Conservation (phyloP, 163 green algal species). For the Coccomyxa subellipsoidea region DNA sequence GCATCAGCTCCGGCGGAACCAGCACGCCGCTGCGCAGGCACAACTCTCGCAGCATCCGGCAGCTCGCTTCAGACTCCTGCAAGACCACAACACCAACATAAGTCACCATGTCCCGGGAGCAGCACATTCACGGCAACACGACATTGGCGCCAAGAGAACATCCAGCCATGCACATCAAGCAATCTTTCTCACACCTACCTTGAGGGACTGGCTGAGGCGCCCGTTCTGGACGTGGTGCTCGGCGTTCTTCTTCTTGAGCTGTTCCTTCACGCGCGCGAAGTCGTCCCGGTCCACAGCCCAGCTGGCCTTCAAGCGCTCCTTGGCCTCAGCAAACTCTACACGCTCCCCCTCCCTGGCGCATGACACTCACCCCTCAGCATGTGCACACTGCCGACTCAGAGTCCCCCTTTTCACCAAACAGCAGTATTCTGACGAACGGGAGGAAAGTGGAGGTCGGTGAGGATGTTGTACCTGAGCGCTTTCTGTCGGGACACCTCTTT, state of each 20-base stretch:
- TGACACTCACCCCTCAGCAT: neutral
- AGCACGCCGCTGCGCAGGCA: conserved; percentile 10
- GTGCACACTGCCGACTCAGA: no score
- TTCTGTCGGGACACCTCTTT: conserved; percentile 25
- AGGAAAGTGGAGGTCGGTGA: no score
- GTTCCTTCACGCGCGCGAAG: conserved; percentile 30
- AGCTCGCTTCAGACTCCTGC: conserved; percentile 20
- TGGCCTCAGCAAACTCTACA: conserved; percentile 25
- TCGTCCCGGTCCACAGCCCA: conserved; percentile 28
- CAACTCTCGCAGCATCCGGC: conserved; percentile 20
- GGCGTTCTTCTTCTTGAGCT: conserved; percentile 30
- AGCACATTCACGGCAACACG: neutral
- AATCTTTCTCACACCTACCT: conserved; percentile 2
- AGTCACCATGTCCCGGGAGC: neutral
- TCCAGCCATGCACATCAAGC: neutral
- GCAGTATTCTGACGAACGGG: no score
- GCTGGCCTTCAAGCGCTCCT: conserved; percentile 24
- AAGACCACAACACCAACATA: neutral
- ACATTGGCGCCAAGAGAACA: neutral
- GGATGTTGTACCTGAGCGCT: conserved; percentile 13
- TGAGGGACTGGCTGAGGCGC: conserved; percentile 18
- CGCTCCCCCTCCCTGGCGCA: conserved; percentile 18
- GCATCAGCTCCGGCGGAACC: conserved; percentile 18
- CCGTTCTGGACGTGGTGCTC: conserved; percentile 27
- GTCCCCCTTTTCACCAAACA: no score